Base-by-base conservation (phyloP, 495 filamentous ascomycete genomes). In the Bacidia rubella region DNA sequence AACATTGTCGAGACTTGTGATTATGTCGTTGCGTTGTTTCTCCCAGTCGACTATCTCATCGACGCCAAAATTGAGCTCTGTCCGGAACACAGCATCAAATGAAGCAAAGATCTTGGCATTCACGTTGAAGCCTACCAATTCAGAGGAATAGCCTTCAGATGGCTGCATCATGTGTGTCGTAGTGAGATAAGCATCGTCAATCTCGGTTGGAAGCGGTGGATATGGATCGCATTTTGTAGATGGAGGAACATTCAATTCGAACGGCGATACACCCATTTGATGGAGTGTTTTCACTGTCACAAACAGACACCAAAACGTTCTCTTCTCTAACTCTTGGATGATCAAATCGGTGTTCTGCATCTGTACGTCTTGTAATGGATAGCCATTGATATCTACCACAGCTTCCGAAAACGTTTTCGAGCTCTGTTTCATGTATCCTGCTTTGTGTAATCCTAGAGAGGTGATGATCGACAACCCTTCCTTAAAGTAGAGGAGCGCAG, bases 111-210 rank as follows among this genome's bases (percentile, higher is more conserved):
- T 73, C 20, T 78, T 75, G 11, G 85, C 77, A 54, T 79, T 85
- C n/a, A 79, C 72, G 55, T 85, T 90, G 70, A 90, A 93, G 0
- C 81, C 88, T 1, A 78, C 74, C 7, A 90, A 63, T 7, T 76
- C 67, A 0, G 86, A 83, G 0, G 86, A 64, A 11, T 72, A 66
- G 5, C 71, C 75, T 11, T 74, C 60, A 2, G 85, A 82, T 57
- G 90, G 87, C 2, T 68, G 67, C 25, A 78, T 68, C 44, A 84
- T 71, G 52, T 83, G 76, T 2, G 74, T 73, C 0, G 77, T 56
- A 48, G 76, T 79, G 45, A 95, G 80, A 54, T 74, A 88, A 26
- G 82, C 77, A 58, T 95, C 87, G 59, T 95, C 88, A 2, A 89
- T 70, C 55, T 90, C 86, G 3, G 77, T 60, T 0, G 88, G 88